phyloP scores from a whole-genome alignment of 768 basidiomycete species.

The Naganishia vishniacii region DNA sequence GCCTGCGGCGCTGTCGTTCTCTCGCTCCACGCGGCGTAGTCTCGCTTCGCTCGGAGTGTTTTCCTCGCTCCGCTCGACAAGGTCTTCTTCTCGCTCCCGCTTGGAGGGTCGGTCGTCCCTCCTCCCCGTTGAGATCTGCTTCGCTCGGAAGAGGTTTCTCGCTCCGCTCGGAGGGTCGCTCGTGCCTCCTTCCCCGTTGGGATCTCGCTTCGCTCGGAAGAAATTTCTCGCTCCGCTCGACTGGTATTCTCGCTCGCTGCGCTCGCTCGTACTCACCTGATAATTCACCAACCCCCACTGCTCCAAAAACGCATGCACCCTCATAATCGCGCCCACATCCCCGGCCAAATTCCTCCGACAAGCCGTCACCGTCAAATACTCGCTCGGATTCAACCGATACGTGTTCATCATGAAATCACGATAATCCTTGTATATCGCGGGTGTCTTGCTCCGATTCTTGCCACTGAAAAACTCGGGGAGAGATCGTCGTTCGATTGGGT shows the following conservation, averaged over 20 bases:
- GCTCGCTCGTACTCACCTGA: constrained; percentile 60
- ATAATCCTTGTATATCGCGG: constrained; percentile 96
- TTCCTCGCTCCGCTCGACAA: too few species aligned
- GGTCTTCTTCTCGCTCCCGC: too few species aligned
- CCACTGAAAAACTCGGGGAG: constrained; percentile 98
- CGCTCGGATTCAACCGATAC: constrained; percentile 83
- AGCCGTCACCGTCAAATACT: constrained; percentile 95
- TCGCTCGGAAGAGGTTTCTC: too few species aligned
- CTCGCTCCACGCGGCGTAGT: too few species aligned
- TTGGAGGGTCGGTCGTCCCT: too few species aligned
- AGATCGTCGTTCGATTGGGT: constrained; percentile 82
- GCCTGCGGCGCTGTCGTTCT: too few species aligned
- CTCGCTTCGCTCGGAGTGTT: too few species aligned
- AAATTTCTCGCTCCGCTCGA: not conserved
- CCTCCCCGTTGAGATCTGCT: too few species aligned
- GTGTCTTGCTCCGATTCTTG: constrained; percentile 88
- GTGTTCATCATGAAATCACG: constrained; percentile 99
- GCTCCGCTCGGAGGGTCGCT: too few species aligned
- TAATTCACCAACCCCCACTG: constrained; percentile 99
- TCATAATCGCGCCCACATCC: constrained; percentile 97
- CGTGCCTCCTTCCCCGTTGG: too few species aligned
- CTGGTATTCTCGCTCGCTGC: not conserved
- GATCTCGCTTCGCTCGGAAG: not conserved
- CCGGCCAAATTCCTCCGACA: constrained; percentile 93
- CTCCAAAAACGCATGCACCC: constrained; percentile 96